Conservation (phyloP, 2,329 filamentous ascomycete genomes). For the Cladophialophora chaetospira region DNA sequence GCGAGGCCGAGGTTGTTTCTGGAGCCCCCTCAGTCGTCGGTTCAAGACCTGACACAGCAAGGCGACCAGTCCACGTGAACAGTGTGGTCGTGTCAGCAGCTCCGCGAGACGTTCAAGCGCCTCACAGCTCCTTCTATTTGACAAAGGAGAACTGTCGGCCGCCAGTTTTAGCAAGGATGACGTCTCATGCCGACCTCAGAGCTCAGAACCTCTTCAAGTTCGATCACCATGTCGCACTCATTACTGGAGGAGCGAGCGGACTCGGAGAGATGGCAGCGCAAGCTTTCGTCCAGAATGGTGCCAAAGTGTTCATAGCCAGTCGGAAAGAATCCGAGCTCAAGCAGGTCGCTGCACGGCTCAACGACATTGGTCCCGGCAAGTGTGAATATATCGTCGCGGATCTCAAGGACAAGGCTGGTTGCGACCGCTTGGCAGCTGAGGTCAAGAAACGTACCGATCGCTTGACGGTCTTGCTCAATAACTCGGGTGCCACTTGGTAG, state of each 20-base stretch:
- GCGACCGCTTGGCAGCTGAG: conserved; percentile 51
- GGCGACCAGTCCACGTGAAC: no score
- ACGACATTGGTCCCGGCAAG: conserved; percentile 54
- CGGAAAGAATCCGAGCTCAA: conserved; percentile 55
- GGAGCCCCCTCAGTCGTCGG: neutral
- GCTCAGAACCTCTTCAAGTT: conserved; percentile 35
- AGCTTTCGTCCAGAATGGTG: conserved; percentile 55
- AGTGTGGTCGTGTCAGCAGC: no score
- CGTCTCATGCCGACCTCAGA: conserved; percentile 26
- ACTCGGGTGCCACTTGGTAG: conserved; percentile 10
- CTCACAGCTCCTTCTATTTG: no score
- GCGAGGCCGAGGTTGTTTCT: neutral
- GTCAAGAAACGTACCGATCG: conserved; percentile 46
- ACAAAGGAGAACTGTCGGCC: no score
- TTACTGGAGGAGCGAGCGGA: conserved; percentile 37
- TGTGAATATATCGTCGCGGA: conserved; percentile 55
- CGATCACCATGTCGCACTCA: conserved; percentile 35
- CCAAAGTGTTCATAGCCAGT: conserved; percentile 56
- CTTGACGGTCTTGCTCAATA: conserved; percentile 53
- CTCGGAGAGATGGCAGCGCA: conserved; percentile 56
- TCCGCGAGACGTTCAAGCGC: no score
- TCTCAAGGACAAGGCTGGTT: conserved; percentile 55
- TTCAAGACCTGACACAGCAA: no score
- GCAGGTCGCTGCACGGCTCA: conserved; percentile 47
- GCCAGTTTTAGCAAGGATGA: neutral